phyloP scores from a whole-genome alignment of 768 basidiomycete genomes.

The Lentinula sp. region DNA sequence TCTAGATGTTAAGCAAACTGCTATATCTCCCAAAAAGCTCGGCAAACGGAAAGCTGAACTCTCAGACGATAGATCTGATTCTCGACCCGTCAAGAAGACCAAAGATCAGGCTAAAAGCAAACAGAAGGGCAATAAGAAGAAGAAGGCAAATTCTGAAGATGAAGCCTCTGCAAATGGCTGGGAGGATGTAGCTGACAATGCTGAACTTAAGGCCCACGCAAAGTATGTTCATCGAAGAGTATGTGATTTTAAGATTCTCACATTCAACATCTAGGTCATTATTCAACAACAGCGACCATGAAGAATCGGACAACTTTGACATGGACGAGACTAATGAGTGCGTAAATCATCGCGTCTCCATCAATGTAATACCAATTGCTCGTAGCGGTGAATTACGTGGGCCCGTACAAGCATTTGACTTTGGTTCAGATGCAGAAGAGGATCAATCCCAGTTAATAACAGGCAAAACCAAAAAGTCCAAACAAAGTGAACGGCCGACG shows the following conservation, averaged over 20 bases:
- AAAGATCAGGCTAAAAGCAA: conserved; percentile 29
- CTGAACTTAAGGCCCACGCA: conserved; percentile 33
- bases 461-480: conserved; percentile 43
- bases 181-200: conserved; percentile 56
- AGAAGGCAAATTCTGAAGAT: conserved; percentile 18
- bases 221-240: conserved; percentile 22
- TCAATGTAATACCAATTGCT: neutral
- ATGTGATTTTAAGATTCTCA: neutral
- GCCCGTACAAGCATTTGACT: conserved; percentile 54
- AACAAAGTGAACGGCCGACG: conserved; percentile 39
- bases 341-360: neutral
- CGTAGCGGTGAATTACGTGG: conserved; percentile 47
- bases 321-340: conserved; percentile 28
- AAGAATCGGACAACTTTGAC: conserved; percentile 44
- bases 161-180: conserved; percentile 42
- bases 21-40: conserved; percentile 42
- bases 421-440: conserved; percentile 56
- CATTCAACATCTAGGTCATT: conserved; percentile 26
- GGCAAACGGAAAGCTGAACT: conserved; percentile 70
- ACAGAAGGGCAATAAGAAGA: conserved; percentile 24
- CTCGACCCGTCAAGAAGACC: conserved; percentile 38
- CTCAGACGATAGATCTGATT: conserved; percentile 23
- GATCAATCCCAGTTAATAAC: conserved; percentile 28
- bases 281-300: conserved; percentile 42
- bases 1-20: conserved; percentile 32